A percentile compares a stretch with the other conserved stretches of the same genome.
Conservation (phyloP, 225 moss, liverwort and hornwort species). For the Rhytidiadelphus loreus region DNA sequence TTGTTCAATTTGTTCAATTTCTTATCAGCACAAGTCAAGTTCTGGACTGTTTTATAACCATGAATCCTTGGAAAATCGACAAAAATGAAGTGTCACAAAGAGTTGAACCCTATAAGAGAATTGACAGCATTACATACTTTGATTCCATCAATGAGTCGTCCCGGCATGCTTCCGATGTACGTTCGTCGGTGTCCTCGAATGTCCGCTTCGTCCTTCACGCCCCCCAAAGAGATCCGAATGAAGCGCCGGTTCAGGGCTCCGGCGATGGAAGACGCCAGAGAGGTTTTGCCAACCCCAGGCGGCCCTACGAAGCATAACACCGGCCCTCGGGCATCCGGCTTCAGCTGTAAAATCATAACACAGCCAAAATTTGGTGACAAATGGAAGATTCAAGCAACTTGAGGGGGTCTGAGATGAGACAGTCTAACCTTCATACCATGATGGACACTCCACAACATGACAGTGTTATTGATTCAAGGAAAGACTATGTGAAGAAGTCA, state of each 20-base stretch:
- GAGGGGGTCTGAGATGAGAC: not conserved
- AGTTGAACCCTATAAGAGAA: not conserved
- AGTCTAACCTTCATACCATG: not conserved
- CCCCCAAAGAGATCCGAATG: slow-evolving; percentile 49
- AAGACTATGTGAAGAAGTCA: not conserved
- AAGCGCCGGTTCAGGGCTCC: slow-evolving; percentile 45
- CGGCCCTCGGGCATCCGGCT: slow-evolving; percentile 55
- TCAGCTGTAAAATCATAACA: slow-evolving; percentile 18
- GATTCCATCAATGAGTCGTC: slow-evolving; percentile 56
- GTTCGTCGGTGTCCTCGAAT: slow-evolving; percentile 55
- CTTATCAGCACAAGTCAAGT: not conserved
- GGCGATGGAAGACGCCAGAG: slow-evolving; percentile 51
- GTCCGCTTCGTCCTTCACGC: slow-evolving; percentile 61
- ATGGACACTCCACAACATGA: not conserved
- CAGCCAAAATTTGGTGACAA: not conserved
- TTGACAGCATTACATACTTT: slow-evolving; percentile 5
- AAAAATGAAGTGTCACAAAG: not conserved
- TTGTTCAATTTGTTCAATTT: not conserved
- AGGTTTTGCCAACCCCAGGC: slow-evolving; percentile 54
- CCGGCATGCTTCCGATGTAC: slow-evolving; percentile 60
- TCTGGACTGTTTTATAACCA: not conserved
- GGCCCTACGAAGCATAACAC: slow-evolving; percentile 53
- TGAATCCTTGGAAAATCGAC: not conserved
- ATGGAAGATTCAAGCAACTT: not conserved
- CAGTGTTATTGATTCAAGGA: not conserved